Evolutionary conservation across 371 early-diverging fungal species (phyloP).

Genomic region (Mucor indicus): DNA sequence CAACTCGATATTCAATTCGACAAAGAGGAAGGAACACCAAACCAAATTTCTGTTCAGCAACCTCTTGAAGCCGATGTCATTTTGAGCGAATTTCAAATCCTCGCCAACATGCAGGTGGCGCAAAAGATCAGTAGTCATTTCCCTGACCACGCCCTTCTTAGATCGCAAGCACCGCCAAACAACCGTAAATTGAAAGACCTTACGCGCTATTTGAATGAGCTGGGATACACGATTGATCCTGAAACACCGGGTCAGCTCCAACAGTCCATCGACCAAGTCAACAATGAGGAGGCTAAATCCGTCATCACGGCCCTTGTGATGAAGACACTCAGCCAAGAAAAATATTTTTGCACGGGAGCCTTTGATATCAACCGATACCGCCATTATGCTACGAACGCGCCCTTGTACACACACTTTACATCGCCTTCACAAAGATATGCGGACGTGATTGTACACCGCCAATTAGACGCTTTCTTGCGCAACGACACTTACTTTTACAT

Average conservation of each 20-base stretch:
- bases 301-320: constrained; percentile 55
- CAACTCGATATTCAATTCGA: constrained; percentile 58
- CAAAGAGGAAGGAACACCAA: constrained; percentile 69
- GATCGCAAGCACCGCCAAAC: constrained; percentile 65
- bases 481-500: constrained; percentile 46
- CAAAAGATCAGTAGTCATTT: constrained; percentile 76
- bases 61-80: constrained; percentile 70
- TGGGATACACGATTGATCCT: constrained; percentile 52
- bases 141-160: constrained; percentile 85
- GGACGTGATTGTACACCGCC: constrained; percentile 93
- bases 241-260: constrained; percentile 59
- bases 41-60: constrained; percentile 19
- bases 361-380: constrained; percentile 55
- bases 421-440: constrained; percentile 94
- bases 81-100: constrained; percentile 92
- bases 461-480: constrained; percentile 36
- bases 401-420: constrained; percentile 86
- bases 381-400: constrained; percentile 73
- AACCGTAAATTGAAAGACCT: constrained; percentile 56
- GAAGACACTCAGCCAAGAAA: constrained; percentile 73
- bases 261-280: constrained; percentile 65
- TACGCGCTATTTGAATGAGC: constrained; percentile 44
- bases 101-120: constrained; percentile 92
- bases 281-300: constrained; percentile 35
- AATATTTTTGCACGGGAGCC: constrained; percentile 82